phyloP scores from a whole-genome alignment of 352 stramenopile genomes.

The Thalassiosira livingstoniorum region DNA sequence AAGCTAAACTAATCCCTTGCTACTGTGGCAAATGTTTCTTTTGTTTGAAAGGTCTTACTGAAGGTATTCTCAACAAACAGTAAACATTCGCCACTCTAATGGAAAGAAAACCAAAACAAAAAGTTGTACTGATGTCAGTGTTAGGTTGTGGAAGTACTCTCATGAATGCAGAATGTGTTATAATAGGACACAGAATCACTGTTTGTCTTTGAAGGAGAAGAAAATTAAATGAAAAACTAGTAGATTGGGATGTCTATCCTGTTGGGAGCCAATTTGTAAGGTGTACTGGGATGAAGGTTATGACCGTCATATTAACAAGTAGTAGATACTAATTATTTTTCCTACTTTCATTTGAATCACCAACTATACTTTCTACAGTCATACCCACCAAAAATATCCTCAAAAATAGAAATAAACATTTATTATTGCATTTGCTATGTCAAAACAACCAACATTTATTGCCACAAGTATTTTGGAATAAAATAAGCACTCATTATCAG shows the following conservation, averaged over 20 bases:
- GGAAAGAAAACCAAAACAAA: not conserved
- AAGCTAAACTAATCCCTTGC: not conserved
- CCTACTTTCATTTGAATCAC: not conserved
- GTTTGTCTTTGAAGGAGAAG: not conserved
- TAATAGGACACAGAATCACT: not conserved
- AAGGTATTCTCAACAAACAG: not conserved
- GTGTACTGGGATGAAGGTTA: not conserved
- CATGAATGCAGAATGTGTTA: not conserved
- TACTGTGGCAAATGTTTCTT: not conserved
- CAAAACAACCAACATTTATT: too few relatives aligned
- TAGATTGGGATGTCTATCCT: not conserved
- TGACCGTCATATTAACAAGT: too few relatives aligned
- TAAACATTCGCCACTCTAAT: too few relatives aligned
- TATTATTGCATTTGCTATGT: not conserved
- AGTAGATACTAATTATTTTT: not conserved
- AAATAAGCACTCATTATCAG: too few relatives aligned
- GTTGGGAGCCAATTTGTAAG: not conserved
- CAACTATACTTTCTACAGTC: not conserved
- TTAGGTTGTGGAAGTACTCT: not conserved
- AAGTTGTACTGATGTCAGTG: not conserved
- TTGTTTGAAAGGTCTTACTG: not conserved
- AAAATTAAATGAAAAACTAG: not conserved
- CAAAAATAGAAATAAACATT: not conserved
- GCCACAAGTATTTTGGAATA: too few relatives aligned
- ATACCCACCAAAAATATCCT: too few relatives aligned